phyloP scores from a whole-genome alignment of 345 rosid genomes.

The Raphanus sativus region DNA sequence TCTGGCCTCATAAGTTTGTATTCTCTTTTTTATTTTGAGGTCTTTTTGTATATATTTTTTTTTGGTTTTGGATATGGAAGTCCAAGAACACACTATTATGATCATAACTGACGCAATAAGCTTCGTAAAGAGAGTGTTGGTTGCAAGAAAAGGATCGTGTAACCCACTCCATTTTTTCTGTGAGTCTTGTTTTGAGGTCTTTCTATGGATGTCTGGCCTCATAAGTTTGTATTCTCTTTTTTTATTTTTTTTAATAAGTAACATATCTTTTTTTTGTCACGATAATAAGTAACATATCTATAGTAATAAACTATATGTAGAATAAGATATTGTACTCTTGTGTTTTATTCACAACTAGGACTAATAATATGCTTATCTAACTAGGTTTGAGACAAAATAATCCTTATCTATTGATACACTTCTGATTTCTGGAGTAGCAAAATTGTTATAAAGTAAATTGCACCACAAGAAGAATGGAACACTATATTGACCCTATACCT shows the following conservation, averaged over 20 bases:
- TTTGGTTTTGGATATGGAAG: slow-evolving; percentile 1
- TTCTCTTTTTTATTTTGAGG: no score
- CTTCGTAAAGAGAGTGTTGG: slow-evolving; percentile 4
- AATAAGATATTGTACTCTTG: not conserved
- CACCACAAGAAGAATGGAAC: no score
- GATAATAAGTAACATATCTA: slow-evolving; percentile 10
- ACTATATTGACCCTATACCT: no score
- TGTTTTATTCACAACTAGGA: no score
- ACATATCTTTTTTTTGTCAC: not conserved
- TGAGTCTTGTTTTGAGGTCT: slow-evolving; percentile 9
- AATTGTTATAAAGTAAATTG: no score
- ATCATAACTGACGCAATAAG: slow-evolving; percentile 22
- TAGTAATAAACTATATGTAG: not conserved
- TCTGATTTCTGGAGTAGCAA: no score
- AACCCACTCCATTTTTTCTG: not conserved
- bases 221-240: slow-evolving; percentile 11
- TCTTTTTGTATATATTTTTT: slow-evolving; percentile 19
- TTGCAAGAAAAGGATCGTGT: slow-evolving; percentile 20
- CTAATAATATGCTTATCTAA: no score
- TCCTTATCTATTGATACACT: no score
- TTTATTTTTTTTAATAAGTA: slow-evolving; percentile 13
- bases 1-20: slow-evolving; percentile 20
- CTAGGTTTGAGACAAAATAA: no score
- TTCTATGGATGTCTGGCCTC: slow-evolving; percentile 3
- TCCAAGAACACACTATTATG: not conserved